Evolutionary conservation across 192 early-diverging fungal genomes (phyloP).

Genomic region (Podochytrium sp.): DNA sequence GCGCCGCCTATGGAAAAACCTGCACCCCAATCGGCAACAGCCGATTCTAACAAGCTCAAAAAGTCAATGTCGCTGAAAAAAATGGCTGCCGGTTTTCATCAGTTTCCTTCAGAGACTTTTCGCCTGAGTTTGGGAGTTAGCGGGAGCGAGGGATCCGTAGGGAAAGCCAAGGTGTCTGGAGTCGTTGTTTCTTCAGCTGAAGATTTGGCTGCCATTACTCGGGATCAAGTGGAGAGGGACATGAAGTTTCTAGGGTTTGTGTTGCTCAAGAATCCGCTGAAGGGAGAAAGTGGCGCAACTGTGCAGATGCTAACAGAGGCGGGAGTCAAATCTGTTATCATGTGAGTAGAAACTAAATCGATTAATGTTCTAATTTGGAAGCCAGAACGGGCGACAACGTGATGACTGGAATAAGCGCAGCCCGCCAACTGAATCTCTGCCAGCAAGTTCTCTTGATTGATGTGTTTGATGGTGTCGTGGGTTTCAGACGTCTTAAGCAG

Average conservation of each 20-base stretch:
- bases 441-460: constrained; percentile 65
- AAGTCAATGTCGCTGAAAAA: background rate
- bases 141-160: background rate
- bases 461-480: constrained; percentile 41
- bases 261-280: constrained; percentile 77
- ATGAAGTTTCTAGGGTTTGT: constrained; percentile 70
- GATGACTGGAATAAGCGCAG: constrained; percentile 75
- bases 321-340: constrained; percentile 74
- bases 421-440: constrained; percentile 63
- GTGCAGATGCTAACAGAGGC: constrained; percentile 69
- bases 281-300: constrained; percentile 63
- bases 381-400: constrained; percentile 76
- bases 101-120: background rate
- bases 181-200: constrained; percentile 14
- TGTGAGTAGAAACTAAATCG: constrained; percentile 41
- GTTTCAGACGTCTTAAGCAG: constrained; percentile 29
- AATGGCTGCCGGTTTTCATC: background rate
- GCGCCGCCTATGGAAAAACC: no score
- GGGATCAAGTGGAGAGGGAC: constrained; percentile 68
- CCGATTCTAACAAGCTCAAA: background rate
- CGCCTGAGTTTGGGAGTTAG: background rate
- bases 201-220: constrained; percentile 41
- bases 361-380: background rate
- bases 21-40: background rate
- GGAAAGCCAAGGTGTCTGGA: background rate